A percentile compares a stretch with the other conserved stretches of the same genome.
Conservation (phyloP, 306 rosid species). For the Vicia faba region DNA sequence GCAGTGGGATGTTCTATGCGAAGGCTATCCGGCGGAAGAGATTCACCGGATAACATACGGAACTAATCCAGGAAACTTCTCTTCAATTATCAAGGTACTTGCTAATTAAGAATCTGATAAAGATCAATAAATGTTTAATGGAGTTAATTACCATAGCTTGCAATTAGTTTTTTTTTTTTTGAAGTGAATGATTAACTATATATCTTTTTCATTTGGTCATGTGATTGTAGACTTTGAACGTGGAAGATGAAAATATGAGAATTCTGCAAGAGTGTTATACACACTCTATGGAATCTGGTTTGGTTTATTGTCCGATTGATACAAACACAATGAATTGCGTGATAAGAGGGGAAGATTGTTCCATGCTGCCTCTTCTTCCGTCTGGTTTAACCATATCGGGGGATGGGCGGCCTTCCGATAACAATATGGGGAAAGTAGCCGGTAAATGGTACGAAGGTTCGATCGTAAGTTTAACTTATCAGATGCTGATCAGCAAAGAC, state of each 20-base stretch:
- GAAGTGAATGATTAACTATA: neutral
- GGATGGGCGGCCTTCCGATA: conserved; percentile 38
- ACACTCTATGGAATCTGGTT: conserved; percentile 47
- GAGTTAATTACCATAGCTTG: neutral
- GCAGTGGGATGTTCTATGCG: conserved; percentile 70
- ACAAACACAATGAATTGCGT: conserved; percentile 31
- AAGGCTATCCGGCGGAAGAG: conserved; percentile 44
- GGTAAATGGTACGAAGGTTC: conserved; percentile 38
- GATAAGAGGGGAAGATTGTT: conserved; percentile 47
- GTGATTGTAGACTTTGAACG: conserved; percentile 55
- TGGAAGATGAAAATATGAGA: conserved; percentile 40
- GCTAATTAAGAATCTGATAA: neutral
- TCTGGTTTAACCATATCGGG: conserved; percentile 60
- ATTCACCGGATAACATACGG: conserved; percentile 54
- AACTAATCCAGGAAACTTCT: conserved; percentile 46
- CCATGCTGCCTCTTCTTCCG: conserved; percentile 55
- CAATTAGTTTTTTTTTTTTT: too few species aligned
- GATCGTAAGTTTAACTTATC: conserved; percentile 57
- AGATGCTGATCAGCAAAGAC: conserved; percentile 40
- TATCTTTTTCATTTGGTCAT: neutral
- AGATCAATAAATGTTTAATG: neutral
- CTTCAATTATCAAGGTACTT: conserved; percentile 58
- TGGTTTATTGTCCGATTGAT: conserved; percentile 61
- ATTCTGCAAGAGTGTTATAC: conserved; percentile 64
- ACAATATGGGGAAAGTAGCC: neutral